These are phyloP conservation scores for Teratosphaeria nubilosa DNA, from an alignment of 2,329 filamentous ascomycete genomes.

Conservation along the genomic window DNA sequence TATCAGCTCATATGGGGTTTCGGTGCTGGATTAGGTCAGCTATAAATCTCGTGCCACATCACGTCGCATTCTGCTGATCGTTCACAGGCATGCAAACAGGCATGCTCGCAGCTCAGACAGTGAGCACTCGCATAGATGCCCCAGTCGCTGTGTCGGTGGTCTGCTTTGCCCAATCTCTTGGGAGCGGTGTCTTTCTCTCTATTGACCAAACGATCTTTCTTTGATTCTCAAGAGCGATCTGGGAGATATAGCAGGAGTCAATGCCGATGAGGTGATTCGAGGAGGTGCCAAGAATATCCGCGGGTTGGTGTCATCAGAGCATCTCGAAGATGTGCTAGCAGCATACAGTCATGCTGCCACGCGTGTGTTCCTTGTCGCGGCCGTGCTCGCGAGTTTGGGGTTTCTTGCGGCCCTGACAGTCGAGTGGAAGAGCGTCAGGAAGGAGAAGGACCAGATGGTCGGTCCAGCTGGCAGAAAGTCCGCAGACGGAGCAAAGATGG, in stretches of 20 bases:
- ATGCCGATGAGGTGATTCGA: conserved; percentile 12
- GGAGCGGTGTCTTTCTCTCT: conserved; percentile 9
- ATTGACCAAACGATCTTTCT: conserved; percentile 14
- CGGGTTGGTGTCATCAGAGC: conserved; percentile 10
- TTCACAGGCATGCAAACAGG: no score
- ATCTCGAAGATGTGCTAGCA: conserved; percentile 11
- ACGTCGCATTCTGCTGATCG: no score
- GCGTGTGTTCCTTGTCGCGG: conserved; percentile 16
- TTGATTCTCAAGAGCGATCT: conserved; percentile 3
- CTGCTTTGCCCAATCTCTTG: conserved; percentile 21
- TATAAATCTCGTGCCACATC: no score
- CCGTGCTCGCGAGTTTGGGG: conserved; percentile 7
- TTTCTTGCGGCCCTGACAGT: conserved; percentile 15
- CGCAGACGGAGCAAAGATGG: no score
- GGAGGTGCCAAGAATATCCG: conserved; percentile 20
- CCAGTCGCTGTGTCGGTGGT: conserved; percentile 22
- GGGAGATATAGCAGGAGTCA: conserved; percentile 6
- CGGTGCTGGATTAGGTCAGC: conserved; percentile 36
- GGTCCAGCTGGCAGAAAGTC: background rate
- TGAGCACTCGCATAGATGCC: conserved; percentile 13
- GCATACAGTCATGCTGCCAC: conserved; percentile 21
- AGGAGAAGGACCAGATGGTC: conserved; percentile 1
- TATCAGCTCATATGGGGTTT: conserved; percentile 28
- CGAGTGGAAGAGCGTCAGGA: conserved; percentile 19
- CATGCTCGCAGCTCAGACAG: no score